Evolutionary conservation across 768 basidiomycete genomes (phyloP).

Genomic region (Mycena crocata): DNA sequence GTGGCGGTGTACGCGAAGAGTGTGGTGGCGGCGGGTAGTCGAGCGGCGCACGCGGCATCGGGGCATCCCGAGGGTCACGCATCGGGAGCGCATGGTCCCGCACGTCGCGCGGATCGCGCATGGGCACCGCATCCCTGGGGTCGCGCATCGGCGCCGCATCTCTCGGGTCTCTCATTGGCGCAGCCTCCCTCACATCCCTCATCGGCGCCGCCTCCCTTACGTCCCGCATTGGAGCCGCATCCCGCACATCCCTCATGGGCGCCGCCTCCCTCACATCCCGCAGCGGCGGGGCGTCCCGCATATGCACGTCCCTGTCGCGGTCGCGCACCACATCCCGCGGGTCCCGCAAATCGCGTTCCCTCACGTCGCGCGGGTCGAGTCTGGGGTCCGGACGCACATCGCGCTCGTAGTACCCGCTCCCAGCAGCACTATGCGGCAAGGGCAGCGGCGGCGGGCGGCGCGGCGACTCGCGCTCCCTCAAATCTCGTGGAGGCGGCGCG

Average conservation of each 20-base stretch:
- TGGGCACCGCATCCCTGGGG: slow-evolving; percentile 11
- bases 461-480: slow-evolving; percentile 12
- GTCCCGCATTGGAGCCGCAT: slow-evolving; percentile 16
- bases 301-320: background rate
- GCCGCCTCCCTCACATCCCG: slow-evolving; percentile 18
- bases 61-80: slow-evolving; percentile 20
- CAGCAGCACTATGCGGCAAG: background rate
- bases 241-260: slow-evolving; percentile 14
- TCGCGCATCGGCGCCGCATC: slow-evolving; percentile 27
- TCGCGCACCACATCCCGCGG: slow-evolving; percentile 11
- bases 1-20: slow-evolving; percentile 25
- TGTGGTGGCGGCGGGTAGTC: slow-evolving; percentile 26
- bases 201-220: slow-evolving; percentile 10
- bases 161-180: slow-evolving; percentile 14
- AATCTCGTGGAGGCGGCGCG: slow-evolving; percentile 17
- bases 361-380: slow-evolving; percentile 23
- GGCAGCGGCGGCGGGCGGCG: slow-evolving; percentile 24
- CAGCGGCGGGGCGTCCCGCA: slow-evolving; percentile 11
- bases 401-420: slow-evolving; percentile 27
- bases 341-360: background rate
- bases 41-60: slow-evolving; percentile 24
- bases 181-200: slow-evolving; percentile 16
- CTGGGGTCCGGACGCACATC: slow-evolving; percentile 2
- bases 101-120: slow-evolving; percentile 23
- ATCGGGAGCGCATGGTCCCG: slow-evolving; percentile 19